Evolutionary conservation across 805 yeast species (phyloP), one percentile per base, ranked within the genome.

Genomic region (Millerozyma acaciae): DNA sequence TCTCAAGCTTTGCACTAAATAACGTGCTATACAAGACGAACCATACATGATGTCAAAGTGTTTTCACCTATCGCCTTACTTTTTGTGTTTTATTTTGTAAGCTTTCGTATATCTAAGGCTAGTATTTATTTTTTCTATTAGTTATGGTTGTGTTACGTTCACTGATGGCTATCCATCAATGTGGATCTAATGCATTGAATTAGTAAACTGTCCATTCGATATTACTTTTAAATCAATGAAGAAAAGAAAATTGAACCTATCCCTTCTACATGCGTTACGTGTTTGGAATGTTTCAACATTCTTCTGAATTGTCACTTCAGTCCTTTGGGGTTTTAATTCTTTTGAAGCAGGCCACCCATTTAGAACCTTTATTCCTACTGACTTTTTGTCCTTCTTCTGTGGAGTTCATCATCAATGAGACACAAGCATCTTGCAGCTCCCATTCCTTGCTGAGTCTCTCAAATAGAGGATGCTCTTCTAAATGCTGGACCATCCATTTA

Each of bases 311-410:
- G n/a, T n/a, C n/a, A n/a, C n/a, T n/a, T n/a, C 50, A 45, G 20
- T 49, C 60, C 25, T 53, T 65, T 15, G 85, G 87, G 35, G 72
- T 70, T 28, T 86, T 79, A 32, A 84, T 56, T 57, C 95, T 74
- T 58, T 67, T 76, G 56, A 79, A 89, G 52, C 97, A 93, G 14
- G 97, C 97, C 21, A 88, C 73, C 59, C 70, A 93, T 57, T 93
- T 93, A 42, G 67, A 69, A 19, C 98, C 98, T 26, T 81, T 73
- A 55, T 93, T 93, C 51, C 98, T 76, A 29, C 79, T 81, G 22
- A 93, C 98, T 61, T 93, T 93, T 63, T 93, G 89, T 38, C 98
- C 98, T 61, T 93, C 98, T 60, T 93, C 98, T 1, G 98, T 93
- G n/a, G 93, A 80, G 40, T 81, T 79, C 38, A 76, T 77, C 97